A percentile compares a stretch with the other conserved stretches of the same genome.
phyloP scores from a whole-genome alignment of 768 basidiomycete genomes.

The Boletus reticulatus region DNA sequence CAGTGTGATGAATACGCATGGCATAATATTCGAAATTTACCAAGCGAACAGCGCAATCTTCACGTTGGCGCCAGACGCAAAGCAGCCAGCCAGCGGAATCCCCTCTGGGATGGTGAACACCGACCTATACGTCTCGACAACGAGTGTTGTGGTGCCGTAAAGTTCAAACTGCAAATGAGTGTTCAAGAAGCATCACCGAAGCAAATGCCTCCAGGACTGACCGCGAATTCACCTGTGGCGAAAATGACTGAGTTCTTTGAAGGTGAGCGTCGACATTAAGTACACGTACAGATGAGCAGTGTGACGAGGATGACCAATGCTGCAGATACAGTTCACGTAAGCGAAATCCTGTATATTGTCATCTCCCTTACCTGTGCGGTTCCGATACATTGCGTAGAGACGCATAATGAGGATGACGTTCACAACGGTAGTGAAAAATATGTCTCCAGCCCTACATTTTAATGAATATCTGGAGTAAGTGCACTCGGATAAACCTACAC shows the following conservation, averaged over 20 bases:
- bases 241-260: neutral
- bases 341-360: neutral
- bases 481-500: neutral
- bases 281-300: neutral
- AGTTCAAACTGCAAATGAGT: conserved; percentile 1
- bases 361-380: neutral
- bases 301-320: neutral
- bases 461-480: neutral
- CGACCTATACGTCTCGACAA: neutral
- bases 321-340: neutral
- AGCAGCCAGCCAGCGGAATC: neutral
- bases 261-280: too few relatives aligned
- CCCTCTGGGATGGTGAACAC: neutral
- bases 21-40: neutral
- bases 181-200: neutral
- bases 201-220: neutral
- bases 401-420: conserved; percentile 3
- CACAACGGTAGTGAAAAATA: conserved; percentile 2
- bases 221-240: neutral
- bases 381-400: conserved; percentile 1
- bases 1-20: too few relatives aligned
- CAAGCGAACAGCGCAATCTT: neutral
- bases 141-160: neutral
- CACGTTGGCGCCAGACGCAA: neutral
- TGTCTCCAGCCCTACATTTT: neutral